Conservation (phyloP, 2,329 filamentous ascomycete genomes). For the Pezicula radicicola region DNA sequence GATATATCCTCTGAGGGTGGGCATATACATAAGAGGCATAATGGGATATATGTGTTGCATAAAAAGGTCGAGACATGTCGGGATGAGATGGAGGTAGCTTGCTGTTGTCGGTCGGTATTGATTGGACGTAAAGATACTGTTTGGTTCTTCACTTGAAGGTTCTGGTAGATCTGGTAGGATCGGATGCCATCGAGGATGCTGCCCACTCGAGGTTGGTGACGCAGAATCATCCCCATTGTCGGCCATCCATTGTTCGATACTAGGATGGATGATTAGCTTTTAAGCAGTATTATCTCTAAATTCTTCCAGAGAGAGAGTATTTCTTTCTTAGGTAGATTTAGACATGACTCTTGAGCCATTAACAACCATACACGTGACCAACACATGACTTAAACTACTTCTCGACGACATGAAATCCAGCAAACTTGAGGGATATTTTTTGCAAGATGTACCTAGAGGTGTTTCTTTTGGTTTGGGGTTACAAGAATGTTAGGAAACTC, state of each 20-base stretch:
- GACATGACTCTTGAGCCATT: too few relatives aligned
- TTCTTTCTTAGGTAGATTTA: not conserved
- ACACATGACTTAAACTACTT: slow-evolving; percentile 1
- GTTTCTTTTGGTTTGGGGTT: too few relatives aligned
- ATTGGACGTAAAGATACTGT: slow-evolving; percentile 32
- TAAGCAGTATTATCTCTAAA: not conserved
- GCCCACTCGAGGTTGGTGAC: slow-evolving; percentile 10
- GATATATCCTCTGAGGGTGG: slow-evolving; percentile 48
- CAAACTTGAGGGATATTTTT: too few relatives aligned
- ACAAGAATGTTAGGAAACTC: not conserved
- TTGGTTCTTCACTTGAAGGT: slow-evolving; percentile 35
- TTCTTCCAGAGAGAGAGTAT: too few relatives aligned
- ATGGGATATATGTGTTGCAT: slow-evolving; percentile 62
- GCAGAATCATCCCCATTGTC: slow-evolving; percentile 13
- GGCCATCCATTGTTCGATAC: slow-evolving; percentile 22
- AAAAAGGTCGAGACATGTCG: slow-evolving; percentile 58
- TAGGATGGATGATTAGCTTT: slow-evolving; percentile 2
- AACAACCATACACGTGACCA: too few relatives aligned
- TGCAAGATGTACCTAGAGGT: too few relatives aligned
- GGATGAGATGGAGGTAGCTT: slow-evolving; percentile 45
- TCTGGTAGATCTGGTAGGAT: slow-evolving; percentile 29
- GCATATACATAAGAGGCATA: slow-evolving; percentile 58
- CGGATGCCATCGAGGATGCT: slow-evolving; percentile 18
- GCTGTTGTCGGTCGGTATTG: slow-evolving; percentile 41
- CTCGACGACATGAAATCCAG: too few relatives aligned